Percentiles rank a stretch among this genome's conserved stretches.
These are phyloP conservation scores for Corchorus capsularis DNA, from an alignment of 345 rosid genomes.

Conservation along the genomic window DNA sequence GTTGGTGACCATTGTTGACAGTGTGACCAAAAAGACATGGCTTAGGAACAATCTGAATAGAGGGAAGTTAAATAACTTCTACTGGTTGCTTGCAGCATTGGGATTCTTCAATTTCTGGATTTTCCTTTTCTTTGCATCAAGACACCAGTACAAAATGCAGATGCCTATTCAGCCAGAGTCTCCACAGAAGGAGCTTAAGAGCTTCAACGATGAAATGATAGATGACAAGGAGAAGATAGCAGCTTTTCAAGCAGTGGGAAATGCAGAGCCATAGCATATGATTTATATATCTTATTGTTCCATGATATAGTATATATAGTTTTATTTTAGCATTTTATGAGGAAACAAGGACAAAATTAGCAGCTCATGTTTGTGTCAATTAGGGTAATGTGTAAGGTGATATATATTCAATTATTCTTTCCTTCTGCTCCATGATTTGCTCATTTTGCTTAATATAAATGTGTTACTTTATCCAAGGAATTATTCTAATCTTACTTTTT, in stretches of 20 bases:
- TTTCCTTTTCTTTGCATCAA: conserved; percentile 54
- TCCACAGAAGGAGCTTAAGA: conserved; percentile 36
- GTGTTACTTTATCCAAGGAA: background rate
- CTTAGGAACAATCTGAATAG: conserved; percentile 65
- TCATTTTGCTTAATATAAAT: background rate
- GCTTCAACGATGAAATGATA: conserved; percentile 18
- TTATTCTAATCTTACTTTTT: background rate
- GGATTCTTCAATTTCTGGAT: conserved; percentile 66
- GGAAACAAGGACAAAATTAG: background rate
- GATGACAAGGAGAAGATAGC: conserved; percentile 28
- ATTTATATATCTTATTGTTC: background rate
- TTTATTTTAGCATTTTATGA: background rate
- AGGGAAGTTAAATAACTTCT: conserved; percentile 67
- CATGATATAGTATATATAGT: background rate
- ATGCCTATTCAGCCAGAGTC: conserved; percentile 25
- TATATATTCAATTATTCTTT: background rate
- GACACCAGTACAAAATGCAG: conserved; percentile 69
- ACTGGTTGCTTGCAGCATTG: conserved; percentile 69
- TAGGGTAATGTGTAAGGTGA: background rate
- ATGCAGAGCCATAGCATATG: conserved; percentile 17
- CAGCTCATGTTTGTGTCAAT: background rate
- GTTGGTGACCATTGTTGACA: conserved; percentile 69
- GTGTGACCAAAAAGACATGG: conserved; percentile 59
- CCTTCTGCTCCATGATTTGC: background rate
- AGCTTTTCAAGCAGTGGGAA: conserved; percentile 3